phyloP scores from a whole-genome alignment of 2,329 filamentous ascomycete species.

The Chaetomiaceae sp. region DNA sequence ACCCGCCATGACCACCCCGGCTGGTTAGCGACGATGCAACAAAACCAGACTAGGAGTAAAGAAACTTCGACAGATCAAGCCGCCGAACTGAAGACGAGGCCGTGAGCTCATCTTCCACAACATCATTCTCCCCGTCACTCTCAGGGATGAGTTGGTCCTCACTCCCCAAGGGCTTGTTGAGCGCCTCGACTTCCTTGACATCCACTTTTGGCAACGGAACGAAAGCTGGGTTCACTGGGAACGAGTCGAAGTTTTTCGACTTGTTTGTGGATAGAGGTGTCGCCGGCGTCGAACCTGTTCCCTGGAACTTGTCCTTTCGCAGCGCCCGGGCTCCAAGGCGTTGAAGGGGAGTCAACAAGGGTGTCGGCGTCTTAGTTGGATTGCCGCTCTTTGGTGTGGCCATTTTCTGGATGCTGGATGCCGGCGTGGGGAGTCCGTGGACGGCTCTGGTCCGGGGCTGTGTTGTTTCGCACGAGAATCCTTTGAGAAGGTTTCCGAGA shows the following conservation, averaged over 20 bases:
- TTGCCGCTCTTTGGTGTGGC: slow-evolving; percentile 13
- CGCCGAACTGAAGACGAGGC: slow-evolving; percentile 28
- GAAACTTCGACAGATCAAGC: slow-evolving; percentile 48
- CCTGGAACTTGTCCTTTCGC: slow-evolving; percentile 27
- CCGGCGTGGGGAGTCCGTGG: slow-evolving; percentile 41
- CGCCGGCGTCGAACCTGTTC: slow-evolving; percentile 26
- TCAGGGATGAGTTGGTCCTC: slow-evolving; percentile 55
- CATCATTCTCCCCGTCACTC: slow-evolving; percentile 46
- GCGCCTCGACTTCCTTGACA: slow-evolving; percentile 48
- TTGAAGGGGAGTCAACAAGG: slow-evolving; percentile 46
- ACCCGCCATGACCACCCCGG: neutral
- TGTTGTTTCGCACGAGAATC: slow-evolving; percentile 31
- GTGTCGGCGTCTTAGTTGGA: slow-evolving; percentile 11
- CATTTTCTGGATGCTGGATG: slow-evolving; percentile 26
- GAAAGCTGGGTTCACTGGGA: slow-evolving; percentile 50
- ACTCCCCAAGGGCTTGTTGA: slow-evolving; percentile 48
- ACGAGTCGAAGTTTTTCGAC: neutral
- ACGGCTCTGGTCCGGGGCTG: slow-evolving; percentile 28
- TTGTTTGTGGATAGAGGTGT: slow-evolving; percentile 22
- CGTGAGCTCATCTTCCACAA: slow-evolving; percentile 29
- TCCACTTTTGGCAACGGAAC: slow-evolving; percentile 54
- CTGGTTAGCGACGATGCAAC: neutral
- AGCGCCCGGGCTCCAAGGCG: slow-evolving; percentile 48
- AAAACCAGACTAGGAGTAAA: slow-evolving; percentile 33
- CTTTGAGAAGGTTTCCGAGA: slow-evolving; percentile 24